Evolutionary conservation across 139 green algal species (phyloP), one percentile per base, ranked within the genome.

Genomic region (Klebsormidium nitens): DNA sequence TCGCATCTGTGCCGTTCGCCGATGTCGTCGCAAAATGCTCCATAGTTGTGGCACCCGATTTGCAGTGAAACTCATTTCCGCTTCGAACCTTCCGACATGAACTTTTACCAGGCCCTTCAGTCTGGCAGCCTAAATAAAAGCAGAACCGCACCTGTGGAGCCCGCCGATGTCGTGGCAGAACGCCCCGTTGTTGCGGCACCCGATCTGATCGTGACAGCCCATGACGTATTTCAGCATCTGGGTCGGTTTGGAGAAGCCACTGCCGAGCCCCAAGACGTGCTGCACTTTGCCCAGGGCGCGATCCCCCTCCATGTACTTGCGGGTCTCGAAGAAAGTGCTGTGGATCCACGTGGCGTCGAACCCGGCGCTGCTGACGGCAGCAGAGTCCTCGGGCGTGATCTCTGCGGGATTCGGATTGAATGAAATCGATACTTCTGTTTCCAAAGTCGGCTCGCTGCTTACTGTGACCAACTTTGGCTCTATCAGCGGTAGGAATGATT

Each of bases 191-290:
- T 86, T 87, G 46, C 77, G 73, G 74, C 83, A 87, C 17, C 84
- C 83, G 2, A 86, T 71, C 48, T 77, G 70, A 36, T 90, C 85
- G 52, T 89, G 85, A 0, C 37, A 78, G 1, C 85, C 84, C 35
- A 84, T 71, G 56, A 90, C 77, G 80, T 90, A 89, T 71, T 90
- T 90, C 59, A 90, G 75, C 26, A 76, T 65, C 76, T 89, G 83
- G 2, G 61, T 80, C 39, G 83, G 72, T 1, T 17, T 47, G 3
- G 76, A 75, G 73, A 88, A 89, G 49, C 84, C 83, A 58, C 75
- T 76, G 68, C 86, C 83, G 66, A 89, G 71, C 5, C 75, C 66
- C 74, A 89, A 82, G 39, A 78, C 71, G 19, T 70, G 83, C 28
- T 84, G 62, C 59, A 89, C 72, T 23, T 73, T 81, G 1, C 71